Evolutionary conservation across 2,329 filamentous ascomycete genomes (phyloP).

Genomic region (Harringtonia aguacate): DNA sequence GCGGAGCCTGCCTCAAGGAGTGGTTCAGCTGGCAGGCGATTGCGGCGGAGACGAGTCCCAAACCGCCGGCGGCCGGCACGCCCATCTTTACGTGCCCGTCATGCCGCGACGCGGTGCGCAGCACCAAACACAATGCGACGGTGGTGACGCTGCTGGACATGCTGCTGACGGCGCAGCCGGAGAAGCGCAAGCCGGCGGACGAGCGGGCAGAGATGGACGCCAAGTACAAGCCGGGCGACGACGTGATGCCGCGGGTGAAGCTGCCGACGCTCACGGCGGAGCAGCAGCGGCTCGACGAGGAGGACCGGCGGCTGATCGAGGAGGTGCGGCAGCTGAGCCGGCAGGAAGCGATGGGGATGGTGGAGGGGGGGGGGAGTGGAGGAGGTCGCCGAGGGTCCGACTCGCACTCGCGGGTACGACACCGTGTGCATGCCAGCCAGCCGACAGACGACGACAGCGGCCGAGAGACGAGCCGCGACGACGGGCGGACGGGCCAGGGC

Average conservation of each 20-base stretch:
- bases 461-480: neutral
- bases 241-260: conserved; percentile 57
- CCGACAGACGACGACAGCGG: neutral
- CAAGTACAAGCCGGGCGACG: conserved; percentile 73
- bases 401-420: neutral
- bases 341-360: conserved; percentile 43
- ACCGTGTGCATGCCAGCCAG: neutral
- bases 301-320: conserved; percentile 59
- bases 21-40: conserved; percentile 82
- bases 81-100: conserved; percentile 76
- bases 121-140: conserved; percentile 81
- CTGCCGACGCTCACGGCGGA: conserved; percentile 38
- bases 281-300: conserved; percentile 46
- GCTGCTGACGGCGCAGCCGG: conserved; percentile 70
- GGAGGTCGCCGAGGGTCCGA: neutral
- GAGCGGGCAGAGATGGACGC: conserved; percentile 69
- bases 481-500: conserved; percentile 3
- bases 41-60: conserved; percentile 39
- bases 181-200: conserved; percentile 53
- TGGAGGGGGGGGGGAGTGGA: neutral
- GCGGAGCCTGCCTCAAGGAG: conserved; percentile 87
- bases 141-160: conserved; percentile 86
- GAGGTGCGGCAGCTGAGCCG: conserved; percentile 66
- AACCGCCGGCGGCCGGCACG: conserved; percentile 35
- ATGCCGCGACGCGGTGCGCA: conserved; percentile 78